A percentile compares a stretch with the other conserved stretches of the same genome.
phyloP scores from a whole-genome alignment of 1,284 basidiomycete genomes.

The Thecaphora thlaspeos region DNA sequence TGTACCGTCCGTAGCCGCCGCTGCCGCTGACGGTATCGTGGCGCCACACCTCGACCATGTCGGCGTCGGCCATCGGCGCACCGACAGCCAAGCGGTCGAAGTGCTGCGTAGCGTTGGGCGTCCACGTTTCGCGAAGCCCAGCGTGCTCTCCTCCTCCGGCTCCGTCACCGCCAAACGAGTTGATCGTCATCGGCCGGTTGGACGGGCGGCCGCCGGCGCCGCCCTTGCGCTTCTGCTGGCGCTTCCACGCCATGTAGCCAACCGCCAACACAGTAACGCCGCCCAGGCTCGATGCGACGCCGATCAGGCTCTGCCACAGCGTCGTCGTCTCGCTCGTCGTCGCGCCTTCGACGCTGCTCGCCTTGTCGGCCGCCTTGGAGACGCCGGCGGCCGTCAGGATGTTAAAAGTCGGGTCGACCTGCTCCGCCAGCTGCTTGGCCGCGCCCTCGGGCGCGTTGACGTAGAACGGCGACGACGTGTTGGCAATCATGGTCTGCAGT shows the following conservation, averaged over 20 bases:
- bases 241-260: slow-evolving; percentile 31
- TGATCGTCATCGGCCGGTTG: slow-evolving; percentile 18
- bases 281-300: slow-evolving; percentile 38
- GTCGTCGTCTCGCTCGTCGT: slow-evolving; percentile 10
- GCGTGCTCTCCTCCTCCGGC: too few relatives aligned
- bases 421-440: slow-evolving; percentile 38
- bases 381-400: slow-evolving; percentile 26
- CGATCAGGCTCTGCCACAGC: slow-evolving; percentile 43
- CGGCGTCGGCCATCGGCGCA: slow-evolving; percentile 4
- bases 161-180: slow-evolving; percentile 37
- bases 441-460: slow-evolving; percentile 29
- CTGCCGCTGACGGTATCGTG: slow-evolving; percentile 1
- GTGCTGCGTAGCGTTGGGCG: slow-evolving; percentile 39
- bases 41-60: slow-evolving; percentile 25
- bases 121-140: slow-evolving; percentile 47
- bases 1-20: background rate
- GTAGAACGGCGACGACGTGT: slow-evolving; percentile 44
- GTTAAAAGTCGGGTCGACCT: slow-evolving; percentile 47
- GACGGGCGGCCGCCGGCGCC: too few relatives aligned
- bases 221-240: slow-evolving; percentile 4
- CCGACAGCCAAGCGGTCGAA: slow-evolving; percentile 1
- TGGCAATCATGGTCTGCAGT: slow-evolving; percentile 27
- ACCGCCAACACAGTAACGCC: slow-evolving; percentile 25
- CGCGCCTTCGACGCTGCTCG: slow-evolving; percentile 5
- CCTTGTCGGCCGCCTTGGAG: slow-evolving; percentile 5